Base-by-base conservation (phyloP, 306 rosid species). In the Sicyos edulis region DNA sequence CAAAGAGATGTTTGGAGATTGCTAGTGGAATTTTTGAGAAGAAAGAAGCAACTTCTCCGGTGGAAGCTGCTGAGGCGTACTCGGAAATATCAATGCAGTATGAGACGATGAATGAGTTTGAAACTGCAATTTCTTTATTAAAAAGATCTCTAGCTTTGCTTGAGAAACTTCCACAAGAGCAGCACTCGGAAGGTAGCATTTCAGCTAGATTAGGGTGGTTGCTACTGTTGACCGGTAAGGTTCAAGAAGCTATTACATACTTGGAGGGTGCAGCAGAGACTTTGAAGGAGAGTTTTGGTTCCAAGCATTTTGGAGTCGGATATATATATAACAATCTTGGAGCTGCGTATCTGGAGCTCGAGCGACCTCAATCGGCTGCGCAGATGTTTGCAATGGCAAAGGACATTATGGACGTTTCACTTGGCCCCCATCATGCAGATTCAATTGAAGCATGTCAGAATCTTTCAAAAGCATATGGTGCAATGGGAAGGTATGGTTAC, bases 121-220 rank as follows among this genome's bases (percentile, higher is more conserved):
- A 92, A 84, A 88, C 82, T 73, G 92, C 96, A 16, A 88, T 92
- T 78, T 92, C 89, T 5, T 76, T 92, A 82, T 79, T 90, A 76
- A 90, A 90, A 82, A 87, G 85, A 75, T 65, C 98, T 17, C 79
- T 87, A 47, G 82, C 84, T 68, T 67, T 92, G 87, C 87, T 90
- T 45, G 96, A 90, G 88, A 92, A 80, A 81, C 84, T 88, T 20
- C 93, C 98, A 2, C 96, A 92, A 78, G 98, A 90, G 82, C 96
- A 92, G 80, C 96, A 90, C 68, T 85, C 91, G 0, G 98, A 87
- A 78, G 98, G 96, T 59, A 88, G 91, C 80, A 86, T 90, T 54
- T 88, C 91, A 61, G 98, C 96, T 37, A 87, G 91, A 86, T 74
- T 92, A 78, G 98, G 96, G 71, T 92, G 98, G 96, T 81, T 92